Evolutionary conservation across 2,329 filamentous ascomycete genomes (phyloP), one percentile per base, ranked within the genome.

Genomic region (Aspergillus caelatus): DNA sequence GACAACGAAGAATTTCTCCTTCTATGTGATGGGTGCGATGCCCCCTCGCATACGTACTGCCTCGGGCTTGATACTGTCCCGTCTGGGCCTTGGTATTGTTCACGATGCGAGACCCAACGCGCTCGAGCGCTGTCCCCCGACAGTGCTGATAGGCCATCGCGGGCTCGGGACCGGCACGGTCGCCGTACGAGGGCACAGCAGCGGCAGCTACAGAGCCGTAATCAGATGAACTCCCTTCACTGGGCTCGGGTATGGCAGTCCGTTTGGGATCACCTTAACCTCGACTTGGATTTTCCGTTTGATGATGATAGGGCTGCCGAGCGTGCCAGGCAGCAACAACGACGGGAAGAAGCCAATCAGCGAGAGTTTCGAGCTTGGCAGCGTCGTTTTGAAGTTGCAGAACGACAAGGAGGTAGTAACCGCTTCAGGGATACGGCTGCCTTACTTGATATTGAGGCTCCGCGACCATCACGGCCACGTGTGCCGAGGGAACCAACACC

Each of bases 1-100:
- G 93, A 95, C 68, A 88, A 94, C 70, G 91, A 95, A 77, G 91
- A 96, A 67, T 85, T 93, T 21, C 86, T 97, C 58, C 88, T 98
- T 68, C 87, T 96, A 65, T 99, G 95, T 80, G 93, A 97, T 77
- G 90, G 89, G 73, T 99, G 95, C 81, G 91, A 96, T 82, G 89
- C 90, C 39, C 87, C 91, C 50, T 97, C 94, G 72, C 95, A 99
- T 78, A 93, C 93, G 55, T 92, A 96, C 77, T 99, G 95, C 78
- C 88, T 96, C 65, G 94, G 92, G 39, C 85, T 97, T 57, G 89
- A 94, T 64, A 81, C 84, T 59, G 87, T 96, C 61, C 93, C 94
- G 26, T 80, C 85, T 34, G 91, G 91, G 32, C 83, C 89, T 68
- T 99, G 94, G 94, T 97, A 94, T 77, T 99, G 95, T 81, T 89